These are phyloP conservation scores for Citrullus colocynthis DNA, from an alignment of 306 rosid species.

Conservation along the genomic window DNA sequence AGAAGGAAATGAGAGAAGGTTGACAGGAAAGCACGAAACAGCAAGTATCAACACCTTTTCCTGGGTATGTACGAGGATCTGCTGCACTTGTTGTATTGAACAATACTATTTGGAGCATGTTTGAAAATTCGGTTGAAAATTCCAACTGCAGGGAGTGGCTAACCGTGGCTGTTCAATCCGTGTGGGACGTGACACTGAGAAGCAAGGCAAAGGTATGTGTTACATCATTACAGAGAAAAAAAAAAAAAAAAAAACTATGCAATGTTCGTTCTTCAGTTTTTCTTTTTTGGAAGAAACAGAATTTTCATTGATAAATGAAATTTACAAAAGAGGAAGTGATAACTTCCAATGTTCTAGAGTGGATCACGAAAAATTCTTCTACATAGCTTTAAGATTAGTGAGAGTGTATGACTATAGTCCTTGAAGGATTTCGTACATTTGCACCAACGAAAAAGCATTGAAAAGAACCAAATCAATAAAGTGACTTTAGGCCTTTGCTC, in stretches of 20 bases:
- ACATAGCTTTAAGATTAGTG: background rate
- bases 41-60: slow-evolving; percentile 78
- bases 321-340: background rate
- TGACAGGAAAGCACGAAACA: slow-evolving; percentile 98
- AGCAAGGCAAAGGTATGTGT: slow-evolving; percentile 71
- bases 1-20: slow-evolving; percentile 96
- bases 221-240: background rate
- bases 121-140: slow-evolving; percentile 9
- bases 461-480: too few species aligned
- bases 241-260: background rate
- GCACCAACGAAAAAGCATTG: background rate
- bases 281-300: background rate
- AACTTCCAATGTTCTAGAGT: background rate
- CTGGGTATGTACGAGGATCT: slow-evolving; percentile 50
- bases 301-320: background rate
- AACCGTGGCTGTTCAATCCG: slow-evolving; percentile 98
- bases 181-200: slow-evolving; percentile 92
- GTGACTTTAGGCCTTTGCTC: background rate
- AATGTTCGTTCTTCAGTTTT: background rate
- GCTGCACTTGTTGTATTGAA: slow-evolving; percentile 7
- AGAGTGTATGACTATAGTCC: background rate
- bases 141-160: slow-evolving; percentile 75
- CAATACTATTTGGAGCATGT: slow-evolving; percentile 1
- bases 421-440: background rate
- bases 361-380: background rate